phyloP scores from a whole-genome alignment of 2,329 filamentous ascomycete species.

The Cercospora sp. region DNA sequence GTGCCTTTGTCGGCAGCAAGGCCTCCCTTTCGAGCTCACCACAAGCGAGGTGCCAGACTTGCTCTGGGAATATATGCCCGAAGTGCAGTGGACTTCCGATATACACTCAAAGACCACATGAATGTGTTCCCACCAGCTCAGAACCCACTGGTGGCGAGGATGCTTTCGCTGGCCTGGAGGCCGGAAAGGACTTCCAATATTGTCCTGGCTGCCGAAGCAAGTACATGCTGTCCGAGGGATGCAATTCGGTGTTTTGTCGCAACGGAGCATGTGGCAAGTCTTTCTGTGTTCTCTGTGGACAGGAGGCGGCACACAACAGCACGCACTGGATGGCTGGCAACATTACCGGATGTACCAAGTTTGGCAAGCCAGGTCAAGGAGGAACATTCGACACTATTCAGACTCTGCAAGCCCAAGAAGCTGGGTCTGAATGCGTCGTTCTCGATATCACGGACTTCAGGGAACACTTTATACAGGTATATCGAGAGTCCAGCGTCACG shows the following conservation, averaged over 20 bases:
- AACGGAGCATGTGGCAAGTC: neutral
- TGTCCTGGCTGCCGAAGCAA: neutral
- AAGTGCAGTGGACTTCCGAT: neutral
- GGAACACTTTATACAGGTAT: neutral
- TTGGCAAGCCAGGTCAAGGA: neutral
- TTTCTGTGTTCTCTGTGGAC: constrained; percentile 9
- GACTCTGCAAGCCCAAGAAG: neutral
- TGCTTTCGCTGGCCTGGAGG: neutral
- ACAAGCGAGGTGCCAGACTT: neutral
- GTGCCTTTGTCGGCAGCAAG: neutral
- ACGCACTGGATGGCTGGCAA: neutral
- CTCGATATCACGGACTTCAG: neutral
- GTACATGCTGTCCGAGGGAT: neutral
- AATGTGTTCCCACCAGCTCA: neutral
- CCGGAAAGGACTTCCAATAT: neutral
- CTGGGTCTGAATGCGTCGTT: neutral
- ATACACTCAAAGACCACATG: neutral
- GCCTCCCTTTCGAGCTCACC: neutral
- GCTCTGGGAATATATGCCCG: neutral
- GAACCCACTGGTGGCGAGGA: neutral
- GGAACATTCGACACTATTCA: neutral
- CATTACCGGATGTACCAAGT: neutral
- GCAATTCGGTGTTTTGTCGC: neutral
- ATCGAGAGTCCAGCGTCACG: neutral
- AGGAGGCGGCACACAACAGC: constrained; percentile 4